Evolutionary conservation across 768 basidiomycete species (phyloP), one percentile per base, ranked within the genome.

Genomic region (Rossbeevera mucosa): DNA sequence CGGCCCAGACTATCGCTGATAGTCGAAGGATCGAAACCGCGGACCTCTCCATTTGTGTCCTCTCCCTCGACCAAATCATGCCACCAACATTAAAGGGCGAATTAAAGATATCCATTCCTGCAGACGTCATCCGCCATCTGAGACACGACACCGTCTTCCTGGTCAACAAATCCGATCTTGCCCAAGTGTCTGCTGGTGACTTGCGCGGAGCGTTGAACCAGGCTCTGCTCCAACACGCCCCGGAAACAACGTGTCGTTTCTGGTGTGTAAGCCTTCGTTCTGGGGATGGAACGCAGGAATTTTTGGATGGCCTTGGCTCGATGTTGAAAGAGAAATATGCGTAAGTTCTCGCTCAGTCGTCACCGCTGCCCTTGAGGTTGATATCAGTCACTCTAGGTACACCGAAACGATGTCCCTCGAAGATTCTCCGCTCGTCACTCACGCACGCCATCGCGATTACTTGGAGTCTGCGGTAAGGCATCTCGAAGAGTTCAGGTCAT

Each of bases 141-240:
- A 76, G 71, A 7, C 65, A 75, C 3, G 62, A 78, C 26, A 92
- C 92, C 0, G 73, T 84, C 42, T 72, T 94, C 45, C 69, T 95
- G 6, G 68, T 93, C 58, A 95, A 94, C 71, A 94, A 95, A 71
- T 70, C 71, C 6, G 93, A 95, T 62, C 69, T 87, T 4, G 52
- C 74, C 21, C 63, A 50, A 21, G 43, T 47, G 38, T 41, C 51
- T 18, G 7, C 44, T 9, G 31, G 46, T 20, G 40, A 51, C 22
- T 29, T 69, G 16, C 42, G n/a, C 22, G 26, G 47, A 26, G 66
- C 72, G 12, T 38, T 63, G 31, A 45, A 48, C n/a, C 36, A 54
- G n/a, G 51, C 52, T 22, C 42, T 65, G 0, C 61, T 31, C 42
- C 54, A 22, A 41, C 49, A 50, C 7, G 31, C 21, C 20, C 20